These are phyloP conservation scores for Canavalia gladiata DNA, from an alignment of 306 rosid species.

Conservation along the genomic window DNA sequence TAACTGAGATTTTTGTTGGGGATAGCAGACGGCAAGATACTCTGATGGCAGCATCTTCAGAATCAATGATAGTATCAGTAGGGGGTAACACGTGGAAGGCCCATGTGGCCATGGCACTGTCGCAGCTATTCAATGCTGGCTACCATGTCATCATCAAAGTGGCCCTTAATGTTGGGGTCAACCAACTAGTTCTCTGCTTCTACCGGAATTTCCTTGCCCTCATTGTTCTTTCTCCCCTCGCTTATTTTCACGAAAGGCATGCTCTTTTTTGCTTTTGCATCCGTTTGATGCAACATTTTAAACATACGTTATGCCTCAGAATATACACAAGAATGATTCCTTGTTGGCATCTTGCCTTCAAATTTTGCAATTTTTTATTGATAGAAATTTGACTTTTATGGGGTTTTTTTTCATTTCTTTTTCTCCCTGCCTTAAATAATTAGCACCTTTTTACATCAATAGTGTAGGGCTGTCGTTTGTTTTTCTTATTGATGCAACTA, in stretches of 20 bases:
- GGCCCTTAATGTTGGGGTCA: slow-evolving; percentile 90
- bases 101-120: slow-evolving; percentile 72
- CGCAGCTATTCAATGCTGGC: slow-evolving; percentile 78
- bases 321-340: not conserved
- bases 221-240: slow-evolving; percentile 70
- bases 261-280: not conserved
- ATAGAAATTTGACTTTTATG: not conserved
- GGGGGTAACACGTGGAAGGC: slow-evolving; percentile 65
- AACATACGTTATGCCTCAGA: too few relatives aligned
- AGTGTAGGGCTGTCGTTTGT: not conserved
- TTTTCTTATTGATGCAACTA: not conserved
- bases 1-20: too few relatives aligned
- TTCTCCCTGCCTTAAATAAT: not conserved
- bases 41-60: too few relatives aligned
- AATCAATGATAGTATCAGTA: not conserved
- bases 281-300: too few relatives aligned
- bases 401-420: not conserved
- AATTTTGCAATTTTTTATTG: not conserved
- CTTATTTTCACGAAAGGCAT: slow-evolving; percentile 78
- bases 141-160: slow-evolving; percentile 91
- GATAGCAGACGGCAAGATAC: too few relatives aligned
- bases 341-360: not conserved
- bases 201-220: slow-evolving; percentile 79
- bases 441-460: not conserved
- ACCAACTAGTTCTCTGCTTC: slow-evolving; percentile 88